These are phyloP conservation scores for Micractinium conductrix DNA, from an alignment of 139 green algal species.

Conservation along the genomic window DNA sequence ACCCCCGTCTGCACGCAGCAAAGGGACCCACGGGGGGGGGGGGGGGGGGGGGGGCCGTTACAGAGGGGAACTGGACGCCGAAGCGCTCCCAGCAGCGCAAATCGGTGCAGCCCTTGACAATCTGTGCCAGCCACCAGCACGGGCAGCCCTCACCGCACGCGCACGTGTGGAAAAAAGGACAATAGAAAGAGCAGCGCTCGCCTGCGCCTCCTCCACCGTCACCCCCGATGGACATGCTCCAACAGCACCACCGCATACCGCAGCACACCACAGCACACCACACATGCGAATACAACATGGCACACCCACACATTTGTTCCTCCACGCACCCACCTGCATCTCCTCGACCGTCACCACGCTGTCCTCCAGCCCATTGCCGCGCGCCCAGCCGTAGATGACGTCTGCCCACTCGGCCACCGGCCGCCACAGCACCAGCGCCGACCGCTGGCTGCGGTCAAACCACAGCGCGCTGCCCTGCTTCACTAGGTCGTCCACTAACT, in stretches of 20 bases:
- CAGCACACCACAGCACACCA: background rate
- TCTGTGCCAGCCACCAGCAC: no score
- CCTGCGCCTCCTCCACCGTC: no score
- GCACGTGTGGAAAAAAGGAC: no score
- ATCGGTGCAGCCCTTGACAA: no score
- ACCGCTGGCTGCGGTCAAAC: constrained; percentile 60
- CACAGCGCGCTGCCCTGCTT: constrained; percentile 55
- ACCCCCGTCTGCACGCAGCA: constrained; percentile 4
- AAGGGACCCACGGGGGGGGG: background rate
- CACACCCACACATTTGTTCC: no score
- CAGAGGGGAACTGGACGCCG: no score
- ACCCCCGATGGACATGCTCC: no score
- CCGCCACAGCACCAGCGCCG: constrained; percentile 65
- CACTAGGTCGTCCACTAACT: constrained; percentile 66
- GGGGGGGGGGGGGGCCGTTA: background rate
- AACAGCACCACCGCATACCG: background rate
- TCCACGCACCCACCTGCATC: constrained; percentile 31
- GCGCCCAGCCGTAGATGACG: constrained; percentile 55
- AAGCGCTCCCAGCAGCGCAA: no score
- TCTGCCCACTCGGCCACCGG: constrained; percentile 65
- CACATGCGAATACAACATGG: no score
- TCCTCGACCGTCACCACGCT: constrained; percentile 71
- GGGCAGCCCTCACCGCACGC: no score
- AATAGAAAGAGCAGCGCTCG: no score
- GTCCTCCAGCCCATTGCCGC: constrained; percentile 58